Evolutionary conservation across 805 yeast genomes (phyloP), one percentile per base, ranked within the genome.

Genomic region (Scheffersomyces ergatensis): DNA sequence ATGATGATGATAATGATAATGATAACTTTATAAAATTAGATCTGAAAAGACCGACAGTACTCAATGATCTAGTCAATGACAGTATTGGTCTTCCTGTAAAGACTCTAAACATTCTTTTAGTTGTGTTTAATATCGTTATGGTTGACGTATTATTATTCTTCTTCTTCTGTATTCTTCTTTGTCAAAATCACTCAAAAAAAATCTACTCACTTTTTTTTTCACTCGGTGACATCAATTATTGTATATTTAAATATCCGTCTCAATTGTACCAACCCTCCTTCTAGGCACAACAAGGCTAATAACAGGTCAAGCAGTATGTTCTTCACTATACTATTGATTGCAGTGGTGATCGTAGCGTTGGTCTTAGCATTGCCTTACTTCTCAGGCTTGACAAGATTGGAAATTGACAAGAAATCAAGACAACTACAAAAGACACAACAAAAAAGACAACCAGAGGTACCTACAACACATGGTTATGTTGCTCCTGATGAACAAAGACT

Each of bases 301-400:
- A n/a, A n/a, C n/a, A n/a, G n/a, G n/a, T n/a, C n/a, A n/a, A n/a
- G n/a, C n/a, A 21, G 13, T n/a, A 68, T 69, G 74, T 58, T 75
- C 30, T 52, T 67, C 34, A 51, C 65, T 1, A 62, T 68, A 23
- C 25, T 77, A 9, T 37, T 70, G 2, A 46, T 77, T 13, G 63
- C 78, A n/a, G 46, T 71, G 5, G 53, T 75, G 14, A 59, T 77
- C 8, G 57, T 76, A 11, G 61, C 63, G 0, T 51, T 74, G 17
- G 54, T 76, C 2, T 37, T 73, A 11, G 50, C 65, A 9, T 66
- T 80, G 26, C 85, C 85, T 5, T 58, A 71, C 37, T 46, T 73
- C 12, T 70, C 78, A 4, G 82, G 82, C 3, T 54, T 79, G 36
- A 77, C 80, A 3, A 58, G 64, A 3, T 63, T 70, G 47, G 65